Evolutionary conservation across 2,329 filamentous ascomycete species (phyloP).

Genomic region (Rutstroemia sydowiana): DNA sequence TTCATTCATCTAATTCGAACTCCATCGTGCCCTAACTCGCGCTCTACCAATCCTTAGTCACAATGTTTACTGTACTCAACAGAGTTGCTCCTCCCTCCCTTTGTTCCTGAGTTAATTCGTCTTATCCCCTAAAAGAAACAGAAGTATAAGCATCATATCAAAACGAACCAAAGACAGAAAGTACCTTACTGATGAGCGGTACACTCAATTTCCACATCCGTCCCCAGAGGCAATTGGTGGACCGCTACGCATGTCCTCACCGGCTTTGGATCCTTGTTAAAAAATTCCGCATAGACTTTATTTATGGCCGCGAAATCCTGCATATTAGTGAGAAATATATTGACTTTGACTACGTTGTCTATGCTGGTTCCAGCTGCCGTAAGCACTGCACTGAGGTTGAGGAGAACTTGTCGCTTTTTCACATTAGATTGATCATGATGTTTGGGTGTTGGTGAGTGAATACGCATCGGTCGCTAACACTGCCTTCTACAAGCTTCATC

Average conservation of each 20-base stretch:
- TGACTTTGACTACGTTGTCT: conserved; percentile 58
- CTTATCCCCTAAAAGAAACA: neutral
- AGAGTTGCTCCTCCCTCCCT: neutral
- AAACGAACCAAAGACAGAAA: neutral
- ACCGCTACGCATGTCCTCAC: conserved; percentile 45
- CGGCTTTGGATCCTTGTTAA: conserved; percentile 39
- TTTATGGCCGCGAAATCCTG: conserved; percentile 54
- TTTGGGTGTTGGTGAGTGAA: too few relatives aligned
- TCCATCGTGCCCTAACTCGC: neutral
- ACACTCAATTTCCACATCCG: conserved; percentile 48
- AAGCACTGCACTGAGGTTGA: conserved; percentile 52
- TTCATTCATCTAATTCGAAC: neutral
- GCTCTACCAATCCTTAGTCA: conserved; percentile 4
- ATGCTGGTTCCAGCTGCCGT: conserved; percentile 52
- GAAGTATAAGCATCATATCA: too few relatives aligned
- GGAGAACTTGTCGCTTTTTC: conserved; percentile 51
- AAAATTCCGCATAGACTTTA: conserved; percentile 45
- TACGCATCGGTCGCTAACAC: conserved; percentile 47
- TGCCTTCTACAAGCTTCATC: conserved; percentile 46
- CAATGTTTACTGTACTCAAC: neutral
- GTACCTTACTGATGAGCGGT: conserved; percentile 33
- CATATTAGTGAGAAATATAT: conserved; percentile 60
- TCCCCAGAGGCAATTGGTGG: conserved; percentile 41
- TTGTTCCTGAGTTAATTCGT: neutral
- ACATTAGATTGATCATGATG: too few relatives aligned